These are phyloP conservation scores for Pyrenula aspistea DNA, from an alignment of 495 filamentous ascomycete species.

Conservation along the genomic window DNA sequence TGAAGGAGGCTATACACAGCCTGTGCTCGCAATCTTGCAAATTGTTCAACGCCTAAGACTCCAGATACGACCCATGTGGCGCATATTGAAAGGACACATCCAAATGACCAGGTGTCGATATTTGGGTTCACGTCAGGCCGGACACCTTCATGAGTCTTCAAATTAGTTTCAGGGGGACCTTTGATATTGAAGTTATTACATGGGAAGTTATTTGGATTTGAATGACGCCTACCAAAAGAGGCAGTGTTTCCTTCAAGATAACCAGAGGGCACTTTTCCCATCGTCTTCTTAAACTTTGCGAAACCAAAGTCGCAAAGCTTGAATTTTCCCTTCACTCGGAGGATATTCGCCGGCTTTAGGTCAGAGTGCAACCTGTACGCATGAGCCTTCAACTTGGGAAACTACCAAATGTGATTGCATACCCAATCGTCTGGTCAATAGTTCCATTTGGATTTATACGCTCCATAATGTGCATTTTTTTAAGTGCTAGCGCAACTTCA, in stretches of 20 bases:
- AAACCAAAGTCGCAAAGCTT: constrained; percentile 29
- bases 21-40: constrained; percentile 10
- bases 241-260: constrained; percentile 18
- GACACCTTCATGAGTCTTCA: constrained; percentile 1
- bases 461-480: constrained; percentile 17
- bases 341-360: constrained; percentile 29
- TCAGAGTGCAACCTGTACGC: constrained; percentile 28
- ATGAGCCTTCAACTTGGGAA: background rate
- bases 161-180: background rate
- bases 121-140: constrained; percentile 13
- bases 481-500: constrained; percentile 18
- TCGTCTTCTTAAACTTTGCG: constrained; percentile 18
- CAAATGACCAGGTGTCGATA: constrained; percentile 30
- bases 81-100: constrained; percentile 27
- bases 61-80: constrained; percentile 29
- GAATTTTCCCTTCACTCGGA: constrained; percentile 20
- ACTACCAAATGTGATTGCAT: background rate
- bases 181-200: background rate
- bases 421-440: constrained; percentile 2
- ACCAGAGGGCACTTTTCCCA: constrained; percentile 3
- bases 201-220: too few species aligned
- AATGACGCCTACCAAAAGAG: constrained; percentile 19
- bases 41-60: constrained; percentile 13
- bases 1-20: constrained; percentile 1
- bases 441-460: background rate